Base-by-base conservation (phyloP, 2,329 filamentous ascomycete species). In the Botryotinia calthae region DNA sequence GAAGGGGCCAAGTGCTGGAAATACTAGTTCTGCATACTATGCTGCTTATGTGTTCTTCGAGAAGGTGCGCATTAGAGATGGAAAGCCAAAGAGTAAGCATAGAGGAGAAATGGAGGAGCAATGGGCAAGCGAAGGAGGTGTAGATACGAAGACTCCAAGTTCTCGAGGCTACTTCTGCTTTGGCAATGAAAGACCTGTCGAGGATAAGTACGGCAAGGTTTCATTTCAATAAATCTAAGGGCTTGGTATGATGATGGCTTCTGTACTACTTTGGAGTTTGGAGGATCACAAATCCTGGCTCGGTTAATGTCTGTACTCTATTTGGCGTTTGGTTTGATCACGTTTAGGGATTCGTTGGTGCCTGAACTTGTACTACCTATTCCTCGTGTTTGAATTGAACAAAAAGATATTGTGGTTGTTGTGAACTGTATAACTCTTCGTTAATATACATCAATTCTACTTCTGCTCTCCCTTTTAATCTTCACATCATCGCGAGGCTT, bases 31-130 rank as follows among this genome's bases (percentile, higher is more conserved):
- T 14, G 81, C 86, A 1, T 90, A 85, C 77, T 89, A 90, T 75
- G 84, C 84, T 4, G 83, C 82, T 0, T 90, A 89, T 77, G 83
- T 88, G 31, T 88, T 85, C 78, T 90, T 90, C 76, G 87, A 90
- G 81, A 90, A 89, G 82, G 75, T 86, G 76, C 81, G 87, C 25
- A 80, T 89, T 71, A 83, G 83, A 76, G 82, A 87, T 70, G 81
- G 82, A 0, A 88, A 86, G 79, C 81, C 84, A 62, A 89, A 89
- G 82, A 83, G 79, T 28, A 83, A 85, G 77, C 83, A 85, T 76
- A 81, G 87, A 20, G 67, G 82, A 74, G 84, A 86, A 72, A 88
- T 89, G 86, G 87, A 89, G 78, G 72, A 76, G 37, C 46, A 71
- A 16, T 71, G 31, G 37, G 61, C 37, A 12, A 44, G 37, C 4